Conservation (phyloP, 176 grass and related monocot genomes). For the Melocanna baccifera region DNA sequence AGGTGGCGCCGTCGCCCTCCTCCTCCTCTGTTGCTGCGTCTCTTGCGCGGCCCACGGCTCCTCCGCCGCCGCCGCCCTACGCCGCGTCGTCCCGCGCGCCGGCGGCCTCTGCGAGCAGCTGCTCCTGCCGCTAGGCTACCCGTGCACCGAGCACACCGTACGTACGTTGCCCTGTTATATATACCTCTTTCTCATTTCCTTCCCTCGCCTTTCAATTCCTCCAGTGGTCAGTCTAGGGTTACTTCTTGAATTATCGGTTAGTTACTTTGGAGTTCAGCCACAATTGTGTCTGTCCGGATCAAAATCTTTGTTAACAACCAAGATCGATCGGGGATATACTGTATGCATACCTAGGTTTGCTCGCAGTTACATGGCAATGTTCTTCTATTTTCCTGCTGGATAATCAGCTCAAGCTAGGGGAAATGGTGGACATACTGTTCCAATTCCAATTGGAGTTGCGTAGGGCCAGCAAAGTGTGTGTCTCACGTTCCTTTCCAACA, state of each 20-base stretch:
- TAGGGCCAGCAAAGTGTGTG: neutral
- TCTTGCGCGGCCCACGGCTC: slow-evolving; percentile 1
- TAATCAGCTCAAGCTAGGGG: neutral
- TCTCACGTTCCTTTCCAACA: neutral
- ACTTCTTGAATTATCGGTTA: neutral
- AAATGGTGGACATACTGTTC: neutral
- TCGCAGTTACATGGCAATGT: neutral
- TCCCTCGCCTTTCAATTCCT: neutral
- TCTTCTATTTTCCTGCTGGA: neutral
- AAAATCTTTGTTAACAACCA: neutral
- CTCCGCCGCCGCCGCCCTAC: slow-evolving; percentile 16
- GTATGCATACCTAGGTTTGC: neutral
- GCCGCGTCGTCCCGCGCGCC: slow-evolving; percentile 14
- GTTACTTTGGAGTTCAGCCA: neutral
- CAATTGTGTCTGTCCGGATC: neutral
- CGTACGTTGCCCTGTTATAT: neutral
- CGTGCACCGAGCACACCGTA: slow-evolving; percentile 84
- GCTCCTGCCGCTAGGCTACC: slow-evolving; percentile 64
- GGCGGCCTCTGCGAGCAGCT: slow-evolving; percentile 66
- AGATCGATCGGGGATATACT: neutral
- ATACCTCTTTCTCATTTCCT: neutral
- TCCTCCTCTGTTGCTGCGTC: slow-evolving; percentile 11
- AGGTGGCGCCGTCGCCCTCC: neutral
- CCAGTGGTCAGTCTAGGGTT: neutral
- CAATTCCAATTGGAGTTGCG: neutral